These are phyloP conservation scores for Flaveria robusta DNA, from an alignment of 129 eudicot species.

Conservation along the genomic window DNA sequence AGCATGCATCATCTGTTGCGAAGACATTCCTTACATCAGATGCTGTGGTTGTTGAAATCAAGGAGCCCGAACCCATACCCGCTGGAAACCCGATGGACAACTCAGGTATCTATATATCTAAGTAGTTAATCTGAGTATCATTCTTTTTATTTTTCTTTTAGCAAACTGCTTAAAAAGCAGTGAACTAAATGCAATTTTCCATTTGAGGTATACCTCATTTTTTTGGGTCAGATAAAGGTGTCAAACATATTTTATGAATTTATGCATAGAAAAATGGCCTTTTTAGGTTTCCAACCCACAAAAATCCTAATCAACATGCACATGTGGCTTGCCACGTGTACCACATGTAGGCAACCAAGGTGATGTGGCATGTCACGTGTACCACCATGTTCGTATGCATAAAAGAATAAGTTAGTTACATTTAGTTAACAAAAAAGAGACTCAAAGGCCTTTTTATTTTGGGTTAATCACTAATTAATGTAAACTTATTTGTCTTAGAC, in stretches of 20 bases:
- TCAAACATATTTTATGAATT: too few relatives aligned
- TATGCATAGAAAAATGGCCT: too few relatives aligned
- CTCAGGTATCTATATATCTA: slow-evolving; percentile 35
- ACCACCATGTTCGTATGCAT: background rate
- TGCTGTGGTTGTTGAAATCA: slow-evolving; percentile 63
- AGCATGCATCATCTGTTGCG: slow-evolving; percentile 46
- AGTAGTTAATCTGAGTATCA: background rate
- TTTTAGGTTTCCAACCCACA: too few relatives aligned
- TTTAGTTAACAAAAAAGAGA: background rate
- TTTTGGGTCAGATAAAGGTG: too few relatives aligned
- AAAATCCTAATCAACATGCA: too few relatives aligned
- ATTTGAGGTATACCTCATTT: too few relatives aligned
- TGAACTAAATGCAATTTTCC: background rate
- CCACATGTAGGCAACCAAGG: background rate
- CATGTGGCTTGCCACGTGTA: too few relatives aligned
- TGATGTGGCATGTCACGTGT: background rate
- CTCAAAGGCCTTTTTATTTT: too few relatives aligned
- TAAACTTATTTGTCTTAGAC: background rate
- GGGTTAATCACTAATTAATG: background rate
- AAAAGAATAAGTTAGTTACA: background rate
- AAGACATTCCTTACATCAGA: slow-evolving; percentile 59
- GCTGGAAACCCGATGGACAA: slow-evolving; percentile 41
- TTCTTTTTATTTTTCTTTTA: slow-evolving; percentile 1
- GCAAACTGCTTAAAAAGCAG: background rate
- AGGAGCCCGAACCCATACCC: slow-evolving; percentile 34